Percentiles rank a stretch among this genome's conserved stretches.
Evolutionary conservation across 371 early-diverging fungal species (phyloP).

Genomic region (Cladochytrium tenue): DNA sequence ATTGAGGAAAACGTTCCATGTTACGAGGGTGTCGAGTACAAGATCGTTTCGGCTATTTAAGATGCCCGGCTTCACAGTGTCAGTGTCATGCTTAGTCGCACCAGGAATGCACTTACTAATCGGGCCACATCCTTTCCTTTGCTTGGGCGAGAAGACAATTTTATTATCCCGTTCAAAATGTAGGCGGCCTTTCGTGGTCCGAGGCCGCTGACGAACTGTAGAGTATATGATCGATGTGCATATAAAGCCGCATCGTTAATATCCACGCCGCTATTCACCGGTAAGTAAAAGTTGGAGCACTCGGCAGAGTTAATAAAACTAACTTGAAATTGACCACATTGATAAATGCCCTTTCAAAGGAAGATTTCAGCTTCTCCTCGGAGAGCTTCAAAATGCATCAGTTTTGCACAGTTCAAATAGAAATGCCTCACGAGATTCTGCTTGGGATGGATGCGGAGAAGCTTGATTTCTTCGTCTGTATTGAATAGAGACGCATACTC

Average conservation of each 20-base stretch:
- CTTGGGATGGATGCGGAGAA: constrained; percentile 70
- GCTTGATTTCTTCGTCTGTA: constrained; percentile 61
- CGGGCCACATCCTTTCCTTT: neutral
- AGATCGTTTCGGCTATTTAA: constrained; percentile 66
- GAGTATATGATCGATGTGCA: constrained; percentile 69
- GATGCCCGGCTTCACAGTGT: constrained; percentile 26
- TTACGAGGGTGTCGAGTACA: constrained; percentile 65
- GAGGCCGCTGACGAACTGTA: constrained; percentile 91
- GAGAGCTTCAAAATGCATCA: constrained; percentile 39
- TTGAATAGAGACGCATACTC: constrained; percentile 82
- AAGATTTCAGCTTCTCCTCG: constrained; percentile 63
- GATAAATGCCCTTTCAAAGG: constrained; percentile 84
- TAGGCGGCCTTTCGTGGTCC: constrained; percentile 89
- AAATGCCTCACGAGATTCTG: constrained; percentile 64
- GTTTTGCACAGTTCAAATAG: neutral
- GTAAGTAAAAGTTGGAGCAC: neutral
- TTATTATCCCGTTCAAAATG: constrained; percentile 33
- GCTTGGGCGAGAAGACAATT: neutral
- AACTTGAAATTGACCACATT: constrained; percentile 71
- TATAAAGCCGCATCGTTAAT: constrained; percentile 74
- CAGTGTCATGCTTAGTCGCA: neutral
- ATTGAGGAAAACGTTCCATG: constrained; percentile 82
- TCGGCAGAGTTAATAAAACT: neutral
- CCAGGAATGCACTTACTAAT: no score
- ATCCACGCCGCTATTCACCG: constrained; percentile 70